Evolutionary conservation across 164 flowering plant genomes (phyloP).

Genomic region (Litsea cubeba): DNA sequence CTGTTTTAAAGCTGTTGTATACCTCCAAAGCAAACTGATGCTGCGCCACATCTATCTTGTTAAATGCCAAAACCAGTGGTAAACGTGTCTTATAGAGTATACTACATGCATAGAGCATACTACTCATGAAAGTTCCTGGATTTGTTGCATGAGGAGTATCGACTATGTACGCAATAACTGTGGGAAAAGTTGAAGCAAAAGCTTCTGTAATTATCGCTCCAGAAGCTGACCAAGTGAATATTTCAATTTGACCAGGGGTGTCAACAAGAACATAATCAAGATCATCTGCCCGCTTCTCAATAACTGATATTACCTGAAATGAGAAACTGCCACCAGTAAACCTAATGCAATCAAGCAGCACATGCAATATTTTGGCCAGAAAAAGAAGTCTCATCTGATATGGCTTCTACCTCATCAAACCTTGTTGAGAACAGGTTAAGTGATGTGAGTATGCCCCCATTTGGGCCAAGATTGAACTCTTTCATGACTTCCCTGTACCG

Average conservation of each 20-base stretch:
- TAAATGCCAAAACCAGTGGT: slow-evolving; percentile 81
- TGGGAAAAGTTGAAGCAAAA: slow-evolving; percentile 96
- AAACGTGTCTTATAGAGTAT: slow-evolving; percentile 87
- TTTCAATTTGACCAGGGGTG: slow-evolving; percentile 98
- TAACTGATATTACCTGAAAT: slow-evolving; percentile 65
- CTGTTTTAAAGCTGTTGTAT: not conserved
- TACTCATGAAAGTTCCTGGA: slow-evolving; percentile 93
- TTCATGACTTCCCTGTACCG: slow-evolving; percentile 96
- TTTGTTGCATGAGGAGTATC: slow-evolving; percentile 87
- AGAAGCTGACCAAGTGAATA: slow-evolving; percentile 98
- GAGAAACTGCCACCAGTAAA: not conserved
- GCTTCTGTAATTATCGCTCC: slow-evolving; percentile 96
- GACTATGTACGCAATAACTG: slow-evolving; percentile 77
- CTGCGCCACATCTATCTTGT: slow-evolving; percentile 86
- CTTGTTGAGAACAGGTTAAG: slow-evolving; percentile 88
- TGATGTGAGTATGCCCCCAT: slow-evolving; percentile 91
- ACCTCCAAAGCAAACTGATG: slow-evolving; percentile 98
- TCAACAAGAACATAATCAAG: slow-evolving; percentile 96
- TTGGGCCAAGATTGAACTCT: slow-evolving; percentile 91
- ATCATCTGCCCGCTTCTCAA: slow-evolving; percentile 90
- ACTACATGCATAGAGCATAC: slow-evolving; percentile 97
- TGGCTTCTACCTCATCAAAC: slow-evolving; percentile 76
- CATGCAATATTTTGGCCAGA: not conserved
- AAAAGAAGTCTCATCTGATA: not conserved
- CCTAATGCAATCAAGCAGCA: not conserved